A percentile compares a stretch with the other conserved stretches of the same genome.
phyloP scores from a whole-genome alignment of 345 rosid genomes.

The Brassica carinata region DNA sequence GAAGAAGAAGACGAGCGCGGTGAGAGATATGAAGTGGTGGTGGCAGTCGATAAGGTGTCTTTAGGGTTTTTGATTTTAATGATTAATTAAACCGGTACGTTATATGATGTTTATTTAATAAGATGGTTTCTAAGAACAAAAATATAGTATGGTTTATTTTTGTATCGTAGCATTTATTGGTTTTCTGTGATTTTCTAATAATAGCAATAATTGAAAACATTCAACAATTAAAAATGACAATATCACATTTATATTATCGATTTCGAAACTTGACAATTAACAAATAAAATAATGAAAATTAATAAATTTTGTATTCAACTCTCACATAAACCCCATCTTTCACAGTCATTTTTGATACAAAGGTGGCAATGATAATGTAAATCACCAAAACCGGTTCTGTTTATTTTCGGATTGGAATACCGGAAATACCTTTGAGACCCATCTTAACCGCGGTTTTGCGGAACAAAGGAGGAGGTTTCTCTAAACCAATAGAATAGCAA shows the following conservation, averaged over 20 bases:
- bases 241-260: neutral
- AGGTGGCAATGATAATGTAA: neutral
- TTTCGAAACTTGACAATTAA: neutral
- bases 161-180: neutral
- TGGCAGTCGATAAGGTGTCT: neutral
- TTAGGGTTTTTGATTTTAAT: neutral
- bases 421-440: slow-evolving; percentile 88
- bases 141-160: neutral
- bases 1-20: neutral
- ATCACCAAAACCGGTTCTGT: slow-evolving; percentile 11
- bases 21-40: neutral
- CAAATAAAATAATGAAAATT: neutral
- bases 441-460: slow-evolving; percentile 88
- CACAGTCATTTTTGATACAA: neutral
- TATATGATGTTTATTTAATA: neutral
- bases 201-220: neutral
- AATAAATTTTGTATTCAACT: neutral
- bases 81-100: neutral
- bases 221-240: neutral
- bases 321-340: neutral
- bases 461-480: slow-evolving; percentile 71
- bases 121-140: neutral
- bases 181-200: neutral
- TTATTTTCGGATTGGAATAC: slow-evolving; percentile 62
- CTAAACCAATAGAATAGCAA: slow-evolving; percentile 77